Evolutionary conservation across 1,139 yeast genomes (phyloP), one percentile per base, ranked within the genome.

Genomic region (Nakaseomyces glabratus): DNA sequence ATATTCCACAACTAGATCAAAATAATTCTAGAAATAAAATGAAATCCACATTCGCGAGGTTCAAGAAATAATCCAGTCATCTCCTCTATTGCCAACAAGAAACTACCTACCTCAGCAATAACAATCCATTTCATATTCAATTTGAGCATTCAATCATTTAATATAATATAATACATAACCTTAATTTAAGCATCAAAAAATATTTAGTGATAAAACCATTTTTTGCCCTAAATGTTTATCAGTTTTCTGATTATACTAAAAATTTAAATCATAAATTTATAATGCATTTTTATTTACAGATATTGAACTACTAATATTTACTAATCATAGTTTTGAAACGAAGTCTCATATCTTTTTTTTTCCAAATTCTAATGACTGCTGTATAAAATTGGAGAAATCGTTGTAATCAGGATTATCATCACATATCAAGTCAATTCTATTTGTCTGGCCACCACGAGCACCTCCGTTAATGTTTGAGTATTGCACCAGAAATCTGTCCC

Each of bases 391-490:
- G 4, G 41, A 36, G 34, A 60, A 52, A 6, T 55, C 53, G 10
- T 46, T 46, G 10, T 43, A 39, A 8, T 37, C 36, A 35, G 52
- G 35, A 5, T 41, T 38, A 11, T 45, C 48, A 10, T 47, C 49
- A n/a, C 74, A 73, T 20, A 69, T 60, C 41, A 73, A 57, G 34
- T 66, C 63, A 15, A 71, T 56, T 47, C 73, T 79, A 14, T 63
- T 50, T 28, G 62, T 61, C 37, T 68, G 56, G 0, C 78, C 80
- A 15, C 79, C 79, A 26, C 69, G 52, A 6, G 62, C 47, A 2
- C 79, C 80, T n/a, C 77, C 75, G 46, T 73, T 76, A 14, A 71
- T 58, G n/a, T 68, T 57, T 26, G 69, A 65, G 40, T 62, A 63
- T 39, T 71, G 73, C 2, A 71, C 59, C 31, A 64, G 31, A 35